Evolutionary conservation across 768 basidiomycete species (phyloP), one percentile per base, ranked within the genome.

Genomic region (Pulveroboletus sp.): DNA sequence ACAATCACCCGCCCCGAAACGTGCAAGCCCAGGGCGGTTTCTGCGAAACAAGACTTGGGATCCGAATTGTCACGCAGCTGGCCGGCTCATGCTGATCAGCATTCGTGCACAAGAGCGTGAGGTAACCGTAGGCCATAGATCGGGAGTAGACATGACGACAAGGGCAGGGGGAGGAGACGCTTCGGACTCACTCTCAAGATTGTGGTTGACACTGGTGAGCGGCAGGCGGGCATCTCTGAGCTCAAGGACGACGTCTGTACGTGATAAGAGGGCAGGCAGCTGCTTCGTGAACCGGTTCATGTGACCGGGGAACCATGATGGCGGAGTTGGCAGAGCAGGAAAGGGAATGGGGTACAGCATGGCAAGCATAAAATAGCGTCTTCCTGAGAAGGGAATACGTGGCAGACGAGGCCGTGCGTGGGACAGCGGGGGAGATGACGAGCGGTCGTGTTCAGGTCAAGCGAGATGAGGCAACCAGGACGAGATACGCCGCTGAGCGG

Each of bases 221-320:
- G 95, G 95, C 47, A 98, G 76, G 28, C 95, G 82, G 11, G 93
- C 83, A 71, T 99, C 95, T 62, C 95, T 79, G 27, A 94, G 83
- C 73, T 99, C 95, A 54, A 99, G 85, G 44, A 98, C 89, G 48
- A 98, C 83, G 62, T 93, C 87, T 31, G 90, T 91, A 53, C 83
- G 83, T 30, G 83, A 80, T 37, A 97, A 78, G 51, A 93, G 73
- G 17, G 77, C 71, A 17, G 92, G 89, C 38, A 96, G 73, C 65
- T 80, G 79, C 53, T 83, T 78, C 38, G 84, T 79, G 65, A 95
- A 95, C 61, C 83, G 81, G 69, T 82, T 85, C 93, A 96, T 97
- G 70, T 97, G 93, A 31, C 93, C 93, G 24, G 91, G 91, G 71
- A 86, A 95, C 93, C 93, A 96, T 76, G 93, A 93, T 45, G 86